phyloP scores from a whole-genome alignment of 352 stramenopile species.

The Phytophthora melonis region DNA sequence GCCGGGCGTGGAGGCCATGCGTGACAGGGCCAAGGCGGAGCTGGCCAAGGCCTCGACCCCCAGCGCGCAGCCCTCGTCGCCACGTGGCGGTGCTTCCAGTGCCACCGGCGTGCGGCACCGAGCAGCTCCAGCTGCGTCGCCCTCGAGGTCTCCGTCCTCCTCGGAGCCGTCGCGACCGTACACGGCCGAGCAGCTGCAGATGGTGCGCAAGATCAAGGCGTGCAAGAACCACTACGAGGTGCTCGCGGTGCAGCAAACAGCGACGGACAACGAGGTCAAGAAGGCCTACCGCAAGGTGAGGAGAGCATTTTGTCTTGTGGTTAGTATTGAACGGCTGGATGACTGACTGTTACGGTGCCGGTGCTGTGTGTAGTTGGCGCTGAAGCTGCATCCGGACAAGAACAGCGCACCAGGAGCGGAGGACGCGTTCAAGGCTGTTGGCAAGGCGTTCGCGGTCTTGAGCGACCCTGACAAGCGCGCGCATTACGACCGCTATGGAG shows the following conservation, averaged over 20 bases:
- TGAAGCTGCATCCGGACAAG: conserved; percentile 93
- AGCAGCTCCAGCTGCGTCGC: conserved; percentile 28
- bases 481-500: conserved; percentile 87
- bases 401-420: conserved; percentile 97
- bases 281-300: conserved; percentile 92
- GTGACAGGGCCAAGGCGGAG: conserved; percentile 74
- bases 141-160: conserved; percentile 39
- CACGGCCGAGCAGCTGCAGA: conserved; percentile 82
- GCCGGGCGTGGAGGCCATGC: conserved; percentile 84
- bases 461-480: conserved; percentile 90
- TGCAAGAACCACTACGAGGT: conserved; percentile 93
- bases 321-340: neutral
- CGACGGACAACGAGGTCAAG: conserved; percentile 90
- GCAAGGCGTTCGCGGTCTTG: conserved; percentile 94
- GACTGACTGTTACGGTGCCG: conserved; percentile 10
- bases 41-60: conserved; percentile 52
- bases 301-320: conserved; percentile 2
- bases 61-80: conserved; percentile 40
- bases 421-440: conserved; percentile 97
- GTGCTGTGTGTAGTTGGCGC: conserved; percentile 66
- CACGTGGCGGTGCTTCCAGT: conserved; percentile 28
- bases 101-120: conserved; percentile 41
- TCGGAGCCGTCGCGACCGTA: conserved; percentile 67
- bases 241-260: conserved; percentile 73
- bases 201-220: conserved; percentile 88